Percentiles rank a stretch among this genome's conserved stretches.
Evolutionary conservation across 441 rosid species (phyloP).

Genomic region (Pelargonium citronellum): DNA sequence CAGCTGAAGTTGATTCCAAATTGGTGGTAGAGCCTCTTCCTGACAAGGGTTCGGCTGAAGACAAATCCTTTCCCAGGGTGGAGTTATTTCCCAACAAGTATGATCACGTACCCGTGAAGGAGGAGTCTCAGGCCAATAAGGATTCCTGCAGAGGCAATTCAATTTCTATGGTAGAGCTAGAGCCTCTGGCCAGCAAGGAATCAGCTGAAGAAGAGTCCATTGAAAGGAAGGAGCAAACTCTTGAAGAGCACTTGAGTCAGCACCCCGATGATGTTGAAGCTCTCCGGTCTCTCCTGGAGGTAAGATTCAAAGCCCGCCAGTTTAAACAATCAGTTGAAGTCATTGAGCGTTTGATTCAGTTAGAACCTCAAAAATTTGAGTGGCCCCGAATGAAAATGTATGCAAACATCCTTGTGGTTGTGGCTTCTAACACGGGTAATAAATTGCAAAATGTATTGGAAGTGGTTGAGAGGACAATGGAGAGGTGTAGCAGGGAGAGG

Average conservation of each 20-base stretch:
- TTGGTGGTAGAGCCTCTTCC: too few species aligned
- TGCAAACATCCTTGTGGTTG: conserved; percentile 54
- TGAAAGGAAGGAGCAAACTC: conserved; percentile 40
- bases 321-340: conserved; percentile 45
- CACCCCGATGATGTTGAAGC: conserved; percentile 48
- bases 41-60: too few species aligned
- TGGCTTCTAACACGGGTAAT: conserved; percentile 39
- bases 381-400: conserved; percentile 67
- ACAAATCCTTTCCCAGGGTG: too few species aligned
- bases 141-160: too few species aligned
- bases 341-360: conserved; percentile 56
- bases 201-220: too few species aligned
- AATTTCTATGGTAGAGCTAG: too few species aligned
- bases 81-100: too few species aligned
- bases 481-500: conserved; percentile 59
- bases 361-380: conserved; percentile 63
- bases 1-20: too few species aligned
- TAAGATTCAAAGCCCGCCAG: conserved; percentile 48
- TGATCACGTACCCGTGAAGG: too few species aligned
- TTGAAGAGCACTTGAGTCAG: conserved; percentile 40
- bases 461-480: conserved; percentile 55
- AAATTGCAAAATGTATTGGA: conserved; percentile 38
- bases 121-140: too few species aligned
- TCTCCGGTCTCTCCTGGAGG: conserved; percentile 59
- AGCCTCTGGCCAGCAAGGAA: too few species aligned